phyloP scores from a whole-genome alignment of 2,329 filamentous ascomycete genomes.

The Ceratocystis cubensis region DNA sequence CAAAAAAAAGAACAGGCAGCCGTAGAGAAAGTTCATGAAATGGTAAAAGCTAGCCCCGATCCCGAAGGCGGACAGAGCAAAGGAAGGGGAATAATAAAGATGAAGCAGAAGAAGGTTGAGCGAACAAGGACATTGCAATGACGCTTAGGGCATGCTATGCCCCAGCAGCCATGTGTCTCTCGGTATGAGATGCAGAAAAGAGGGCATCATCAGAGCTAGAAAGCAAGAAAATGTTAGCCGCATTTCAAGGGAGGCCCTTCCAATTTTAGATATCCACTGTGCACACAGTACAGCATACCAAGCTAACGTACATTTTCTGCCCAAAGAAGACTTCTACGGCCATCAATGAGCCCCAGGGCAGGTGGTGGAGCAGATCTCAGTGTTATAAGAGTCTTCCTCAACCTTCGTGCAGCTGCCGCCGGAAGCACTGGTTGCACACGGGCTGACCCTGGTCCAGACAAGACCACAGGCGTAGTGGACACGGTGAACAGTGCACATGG shows the following conservation, averaged over 20 bases:
- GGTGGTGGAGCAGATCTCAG: constrained; percentile 1
- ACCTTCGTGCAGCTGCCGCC: background rate
- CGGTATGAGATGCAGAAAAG: background rate
- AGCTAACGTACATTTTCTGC: background rate
- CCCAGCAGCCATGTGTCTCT: background rate
- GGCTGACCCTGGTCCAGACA: background rate
- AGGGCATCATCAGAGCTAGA: background rate
- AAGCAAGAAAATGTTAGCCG: background rate
- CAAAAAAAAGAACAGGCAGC: background rate
- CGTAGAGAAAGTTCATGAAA: background rate
- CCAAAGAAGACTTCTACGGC: background rate
- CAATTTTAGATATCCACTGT: background rate
- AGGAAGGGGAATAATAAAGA: background rate
- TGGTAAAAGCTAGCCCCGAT: background rate
- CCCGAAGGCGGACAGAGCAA: background rate
- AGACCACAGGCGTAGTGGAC: constrained; percentile 16
- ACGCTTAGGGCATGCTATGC: background rate
- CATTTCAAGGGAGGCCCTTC: background rate
- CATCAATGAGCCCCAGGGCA: background rate
- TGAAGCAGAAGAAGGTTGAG: background rate
- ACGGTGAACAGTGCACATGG: constrained; percentile 15
- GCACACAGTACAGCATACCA: background rate
- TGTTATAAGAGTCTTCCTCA: background rate
- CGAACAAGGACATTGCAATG: background rate
- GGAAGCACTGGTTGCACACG: constrained; percentile 5